Base-by-base conservation (phyloP, 352 stramenopile genomes). In the Phytophthora vignae region DNA sequence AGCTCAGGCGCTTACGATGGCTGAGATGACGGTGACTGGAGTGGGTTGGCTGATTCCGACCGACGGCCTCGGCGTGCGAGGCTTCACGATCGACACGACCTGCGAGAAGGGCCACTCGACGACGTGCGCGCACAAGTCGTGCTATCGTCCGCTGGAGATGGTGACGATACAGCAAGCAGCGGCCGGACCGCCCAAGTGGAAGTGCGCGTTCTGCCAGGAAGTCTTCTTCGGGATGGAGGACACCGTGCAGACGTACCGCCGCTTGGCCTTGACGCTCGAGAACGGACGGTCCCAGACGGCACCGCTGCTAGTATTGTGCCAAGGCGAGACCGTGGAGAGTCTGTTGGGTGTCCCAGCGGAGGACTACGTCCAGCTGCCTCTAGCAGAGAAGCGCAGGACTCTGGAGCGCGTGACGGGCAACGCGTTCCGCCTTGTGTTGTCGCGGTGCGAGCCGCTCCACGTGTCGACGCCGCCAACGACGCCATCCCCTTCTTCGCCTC, bases 31-130 rank as follows among this genome's bases (percentile, higher is more conserved):
- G 4, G 65, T 90, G 22, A 69, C 71, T 10, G 57, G 57, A 8
- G 59, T 76, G 21, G 81, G 85, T 0, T 92, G 85, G 85, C 49
- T 92, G n/a, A 77, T 92, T 52, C 78, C 81, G 42, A 57, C 29
- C 27, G 27, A 25, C 54, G 67, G 8, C 31, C 33, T 61, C 19
- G 52, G 40, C 53, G 15, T 19, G 1, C 53, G 71, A 40, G 1
- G 25, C 9, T 82, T 75, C 46, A 56, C 52, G 3, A 84, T 76
- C 29, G 83, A 91, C 38, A 54, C 71, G 59, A 81, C 64, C 4
- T 92, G 85, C 42, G 70, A 83, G 31, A 73, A 63, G 50, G 83
- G 81, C 0, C 79, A 81, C 44, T 83, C 79, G 1, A 89, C 81
- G 1, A 90, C 78, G 64, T 81, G 64, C 12, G 81, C 71, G 3